phyloP scores from a whole-genome alignment of 352 stramenopile species.

The Pythium utonaiense region DNA sequence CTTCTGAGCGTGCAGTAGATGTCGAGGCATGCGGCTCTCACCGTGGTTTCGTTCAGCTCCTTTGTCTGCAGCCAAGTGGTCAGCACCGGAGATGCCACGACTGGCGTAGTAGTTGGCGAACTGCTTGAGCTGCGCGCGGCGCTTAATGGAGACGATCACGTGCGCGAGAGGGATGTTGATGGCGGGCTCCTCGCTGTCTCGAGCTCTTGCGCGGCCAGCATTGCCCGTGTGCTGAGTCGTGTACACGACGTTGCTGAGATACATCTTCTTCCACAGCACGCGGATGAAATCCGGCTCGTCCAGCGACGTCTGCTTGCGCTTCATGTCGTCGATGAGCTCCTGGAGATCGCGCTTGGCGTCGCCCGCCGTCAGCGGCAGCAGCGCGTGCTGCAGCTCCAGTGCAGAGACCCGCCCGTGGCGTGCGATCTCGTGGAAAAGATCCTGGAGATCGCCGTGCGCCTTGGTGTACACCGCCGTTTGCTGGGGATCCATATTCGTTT shows the following conservation, averaged over 20 bases:
- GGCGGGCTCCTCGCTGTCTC: not conserved
- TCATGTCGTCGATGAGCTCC: slow-evolving; percentile 52
- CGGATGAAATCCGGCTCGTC: slow-evolving; percentile 64
- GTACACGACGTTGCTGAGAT: slow-evolving; percentile 43
- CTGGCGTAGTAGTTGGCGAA: slow-evolving; percentile 69
- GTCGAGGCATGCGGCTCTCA: slow-evolving; percentile 12
- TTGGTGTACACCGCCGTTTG: slow-evolving; percentile 38
- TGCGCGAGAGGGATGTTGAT: slow-evolving; percentile 63
- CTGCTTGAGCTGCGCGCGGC: slow-evolving; percentile 54
- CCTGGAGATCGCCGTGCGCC: slow-evolving; percentile 50
- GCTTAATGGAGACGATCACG: slow-evolving; percentile 71
- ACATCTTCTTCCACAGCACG: slow-evolving; percentile 66
- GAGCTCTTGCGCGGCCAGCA: not conserved
- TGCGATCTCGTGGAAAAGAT: slow-evolving; percentile 57
- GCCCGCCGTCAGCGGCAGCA: slow-evolving; percentile 59
- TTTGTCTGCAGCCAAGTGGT: slow-evolving; percentile 31
- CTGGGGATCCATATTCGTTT: slow-evolving; percentile 41
- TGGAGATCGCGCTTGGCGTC: slow-evolving; percentile 51
- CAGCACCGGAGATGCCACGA: slow-evolving; percentile 58
- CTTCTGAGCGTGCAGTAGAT: slow-evolving; percentile 11
- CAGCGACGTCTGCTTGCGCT: slow-evolving; percentile 32
- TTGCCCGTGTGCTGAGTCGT: slow-evolving; percentile 12
- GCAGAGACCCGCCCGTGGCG: slow-evolving; percentile 41
- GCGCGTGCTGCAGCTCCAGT: slow-evolving; percentile 36
- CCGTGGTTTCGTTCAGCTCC: not conserved